phyloP scores from a whole-genome alignment of 2,329 filamentous ascomycete genomes.

The Nakataea oryzae region DNA sequence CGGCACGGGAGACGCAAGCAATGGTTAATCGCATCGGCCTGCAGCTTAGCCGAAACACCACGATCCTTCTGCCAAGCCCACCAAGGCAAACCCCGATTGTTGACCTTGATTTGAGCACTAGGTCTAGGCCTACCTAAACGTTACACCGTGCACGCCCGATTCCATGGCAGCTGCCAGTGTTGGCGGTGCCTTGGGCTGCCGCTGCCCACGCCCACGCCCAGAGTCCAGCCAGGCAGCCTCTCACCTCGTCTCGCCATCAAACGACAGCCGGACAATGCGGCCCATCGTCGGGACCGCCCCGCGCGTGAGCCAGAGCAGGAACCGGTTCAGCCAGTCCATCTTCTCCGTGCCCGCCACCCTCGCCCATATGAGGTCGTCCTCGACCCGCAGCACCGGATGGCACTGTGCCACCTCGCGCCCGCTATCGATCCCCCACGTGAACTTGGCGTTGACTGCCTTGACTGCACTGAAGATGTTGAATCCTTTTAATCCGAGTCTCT shows the following conservation, averaged over 20 bases:
- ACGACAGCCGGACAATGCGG: not conserved
- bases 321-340: conserved; percentile 4
- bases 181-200: not conserved
- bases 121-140: too few species aligned
- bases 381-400: not conserved
- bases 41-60: too few species aligned
- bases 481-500: not conserved
- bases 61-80: too few species aligned
- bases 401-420: not conserved
- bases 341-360: not conserved
- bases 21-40: too few species aligned
- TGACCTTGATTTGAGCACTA: too few species aligned
- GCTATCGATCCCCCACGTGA: conserved; percentile 3
- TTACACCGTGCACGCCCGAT: too few species aligned
- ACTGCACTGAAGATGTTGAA: not conserved
- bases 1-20: too few species aligned
- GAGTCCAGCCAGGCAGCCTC: not conserved
- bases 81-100: too few species aligned
- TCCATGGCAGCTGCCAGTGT: too few species aligned
- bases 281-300: conserved; percentile 2
- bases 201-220: not conserved
- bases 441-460: conserved; percentile 1
- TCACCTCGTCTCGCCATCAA: not conserved
- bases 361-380: conserved; percentile 1
- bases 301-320: conserved; percentile 1